These are phyloP conservation scores for Cladosporium sp. DNA, from an alignment of 2,329 filamentous ascomycete genomes.

Conservation along the genomic window DNA sequence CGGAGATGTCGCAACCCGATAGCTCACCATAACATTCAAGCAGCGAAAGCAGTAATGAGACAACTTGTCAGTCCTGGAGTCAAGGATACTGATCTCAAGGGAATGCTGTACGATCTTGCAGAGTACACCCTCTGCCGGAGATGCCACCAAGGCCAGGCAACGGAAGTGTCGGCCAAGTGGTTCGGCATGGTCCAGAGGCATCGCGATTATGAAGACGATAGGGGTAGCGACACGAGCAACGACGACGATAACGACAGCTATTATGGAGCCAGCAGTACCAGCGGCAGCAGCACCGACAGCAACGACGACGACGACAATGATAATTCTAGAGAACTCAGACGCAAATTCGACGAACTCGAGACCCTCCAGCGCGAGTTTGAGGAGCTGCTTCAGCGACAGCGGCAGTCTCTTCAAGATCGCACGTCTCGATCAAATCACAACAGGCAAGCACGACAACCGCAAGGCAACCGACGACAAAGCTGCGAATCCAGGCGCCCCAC, in stretches of 20 bases:
- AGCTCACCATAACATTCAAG: neutral
- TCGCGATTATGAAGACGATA: neutral
- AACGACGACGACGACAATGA: neutral
- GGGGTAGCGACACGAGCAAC: constrained; percentile 2
- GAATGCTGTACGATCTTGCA: neutral
- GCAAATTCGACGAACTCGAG: neutral
- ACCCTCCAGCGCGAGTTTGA: constrained; percentile 3
- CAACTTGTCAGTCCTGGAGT: neutral
- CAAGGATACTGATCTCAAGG: neutral
- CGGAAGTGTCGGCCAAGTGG: neutral
- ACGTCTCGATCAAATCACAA: neutral
- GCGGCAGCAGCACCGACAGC: neutral
- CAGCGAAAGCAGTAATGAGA: neutral
- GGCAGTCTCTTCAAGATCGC: neutral
- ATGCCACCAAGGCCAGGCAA: constrained; percentile 6
- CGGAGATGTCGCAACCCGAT: constrained; percentile 3
- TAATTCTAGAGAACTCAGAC: neutral
- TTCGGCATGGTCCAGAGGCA: neutral
- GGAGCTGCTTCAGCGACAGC: neutral
- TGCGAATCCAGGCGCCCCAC: neutral
- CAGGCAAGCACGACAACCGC: neutral
- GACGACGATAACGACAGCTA: neutral
- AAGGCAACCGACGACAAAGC: neutral
- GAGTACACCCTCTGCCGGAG: constrained; percentile 2
- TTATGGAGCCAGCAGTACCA: neutral